Conservation (phyloP, 2,329 filamentous ascomycete species). For the Fusarium torreyae region DNA sequence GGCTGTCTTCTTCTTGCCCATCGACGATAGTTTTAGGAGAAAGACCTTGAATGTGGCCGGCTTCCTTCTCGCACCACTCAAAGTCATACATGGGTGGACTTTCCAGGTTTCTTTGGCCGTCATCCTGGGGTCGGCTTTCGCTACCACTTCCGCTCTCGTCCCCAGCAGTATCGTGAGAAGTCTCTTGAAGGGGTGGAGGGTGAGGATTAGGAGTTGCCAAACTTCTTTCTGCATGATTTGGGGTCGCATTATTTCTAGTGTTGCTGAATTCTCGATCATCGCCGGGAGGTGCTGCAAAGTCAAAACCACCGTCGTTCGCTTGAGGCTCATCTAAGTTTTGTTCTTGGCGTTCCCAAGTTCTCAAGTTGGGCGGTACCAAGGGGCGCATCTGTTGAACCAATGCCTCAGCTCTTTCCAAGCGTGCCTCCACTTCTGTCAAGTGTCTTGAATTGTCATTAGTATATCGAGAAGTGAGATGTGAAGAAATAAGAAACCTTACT, state of each 20-base stretch:
- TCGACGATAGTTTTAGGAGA: conserved; percentile 44
- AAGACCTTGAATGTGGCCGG: conserved; percentile 46
- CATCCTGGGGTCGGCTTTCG: conserved; percentile 13
- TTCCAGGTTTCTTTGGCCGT: conserved; percentile 51
- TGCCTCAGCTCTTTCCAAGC: conserved; percentile 55
- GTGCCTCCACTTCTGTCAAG: conserved; percentile 61
- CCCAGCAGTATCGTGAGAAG: not conserved
- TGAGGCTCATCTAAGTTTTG: not conserved
- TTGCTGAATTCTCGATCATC: not conserved
- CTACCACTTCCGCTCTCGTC: not conserved
- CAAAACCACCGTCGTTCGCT: conserved; percentile 13
- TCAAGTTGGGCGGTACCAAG: conserved; percentile 48
- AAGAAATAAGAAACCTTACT: conserved; percentile 48
- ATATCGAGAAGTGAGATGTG: not conserved
- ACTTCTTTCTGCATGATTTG: not conserved
- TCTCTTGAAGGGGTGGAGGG: not conserved
- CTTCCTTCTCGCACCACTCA: conserved; percentile 56
- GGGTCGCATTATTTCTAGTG: not conserved
- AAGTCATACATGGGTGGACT: conserved; percentile 55
- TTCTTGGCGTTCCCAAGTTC: conserved; percentile 33
- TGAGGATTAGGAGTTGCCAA: not conserved
- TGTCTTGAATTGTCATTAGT: conserved; percentile 49
- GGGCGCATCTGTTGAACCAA: conserved; percentile 52
- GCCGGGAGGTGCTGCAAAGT: conserved; percentile 29
- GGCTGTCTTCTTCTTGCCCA: conserved; percentile 44